Evolutionary conservation across 202 grass and related monocot genomes (phyloP).

Genomic region (Setaria italica): DNA sequence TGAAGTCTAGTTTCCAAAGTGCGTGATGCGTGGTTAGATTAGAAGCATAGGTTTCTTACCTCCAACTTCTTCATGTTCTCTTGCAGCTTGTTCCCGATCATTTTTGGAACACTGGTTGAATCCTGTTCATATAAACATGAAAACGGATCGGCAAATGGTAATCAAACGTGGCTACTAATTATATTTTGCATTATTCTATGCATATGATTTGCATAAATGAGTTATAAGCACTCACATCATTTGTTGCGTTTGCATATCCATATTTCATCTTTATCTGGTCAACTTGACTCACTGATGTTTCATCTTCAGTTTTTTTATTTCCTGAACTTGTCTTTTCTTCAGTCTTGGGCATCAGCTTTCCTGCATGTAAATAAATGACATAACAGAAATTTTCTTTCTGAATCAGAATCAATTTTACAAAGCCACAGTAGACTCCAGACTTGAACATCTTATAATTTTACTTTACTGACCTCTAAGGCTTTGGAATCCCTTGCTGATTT

Average conservation of each 20-base stretch:
- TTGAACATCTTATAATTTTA: slow-evolving; percentile 8
- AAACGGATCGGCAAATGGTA: neutral
- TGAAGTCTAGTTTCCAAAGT: neutral
- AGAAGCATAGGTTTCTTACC: slow-evolving; percentile 53
- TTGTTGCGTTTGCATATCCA: slow-evolving; percentile 71
- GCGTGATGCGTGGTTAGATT: neutral
- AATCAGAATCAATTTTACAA: slow-evolving; percentile 34
- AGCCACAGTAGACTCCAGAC: slow-evolving; percentile 15
- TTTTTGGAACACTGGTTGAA: slow-evolving; percentile 63
- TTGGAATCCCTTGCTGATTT: slow-evolving; percentile 80
- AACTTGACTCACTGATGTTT: slow-evolving; percentile 56
- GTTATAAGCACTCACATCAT: slow-evolving; percentile 67
- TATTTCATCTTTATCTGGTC: slow-evolving; percentile 98
- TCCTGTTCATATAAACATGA: slow-evolving; percentile 60
- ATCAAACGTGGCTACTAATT: neutral
- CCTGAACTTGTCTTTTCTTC: slow-evolving; percentile 68
- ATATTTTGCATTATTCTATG: slow-evolving; percentile 21
- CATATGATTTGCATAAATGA: neutral
- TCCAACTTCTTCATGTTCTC: slow-evolving; percentile 87
- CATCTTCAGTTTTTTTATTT: slow-evolving; percentile 64
- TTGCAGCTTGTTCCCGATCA: slow-evolving; percentile 77
- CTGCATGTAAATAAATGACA: slow-evolving; percentile 53
- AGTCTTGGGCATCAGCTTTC: slow-evolving; percentile 78
- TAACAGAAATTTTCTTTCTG: neutral
- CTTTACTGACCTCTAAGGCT: slow-evolving; percentile 76